phyloP scores from a whole-genome alignment of 305 asterid species.

The Nicotiana rustica region DNA sequence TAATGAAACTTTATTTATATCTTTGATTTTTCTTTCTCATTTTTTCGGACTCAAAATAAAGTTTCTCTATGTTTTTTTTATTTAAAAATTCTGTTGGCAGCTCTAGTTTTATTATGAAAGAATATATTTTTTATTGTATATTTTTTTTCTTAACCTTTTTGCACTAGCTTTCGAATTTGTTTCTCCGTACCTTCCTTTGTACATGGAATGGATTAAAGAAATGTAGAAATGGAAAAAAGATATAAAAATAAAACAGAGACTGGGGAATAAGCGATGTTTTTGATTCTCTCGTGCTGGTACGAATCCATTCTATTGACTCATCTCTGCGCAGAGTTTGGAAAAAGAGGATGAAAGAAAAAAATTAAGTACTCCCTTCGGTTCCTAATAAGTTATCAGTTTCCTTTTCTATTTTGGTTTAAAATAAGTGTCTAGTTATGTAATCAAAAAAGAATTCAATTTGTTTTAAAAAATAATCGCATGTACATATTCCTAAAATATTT shows the following conservation, averaged over 20 bases:
- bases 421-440: no score
- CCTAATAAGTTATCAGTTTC: no score
- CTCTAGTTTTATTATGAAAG: not conserved
- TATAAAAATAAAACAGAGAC: not conserved
- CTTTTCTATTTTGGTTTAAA: no score
- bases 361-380: not conserved
- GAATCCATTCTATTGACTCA: conserved; percentile 27
- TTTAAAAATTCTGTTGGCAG: not conserved
- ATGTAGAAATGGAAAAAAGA: conserved; percentile 7
- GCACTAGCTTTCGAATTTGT: not conserved
- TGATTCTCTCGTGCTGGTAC: conserved; percentile 21
- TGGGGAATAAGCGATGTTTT: conserved; percentile 20
- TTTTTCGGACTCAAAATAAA: not conserved
- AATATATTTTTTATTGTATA: no score
- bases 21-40: not conserved
- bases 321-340: conserved; percentile 12
- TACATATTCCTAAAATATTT: no score
- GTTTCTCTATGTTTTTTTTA: no score
- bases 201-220: not conserved
- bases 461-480: no score
- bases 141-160: not conserved
- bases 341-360: not conserved
- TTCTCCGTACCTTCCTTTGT: not conserved
- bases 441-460: no score
- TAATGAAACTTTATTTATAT: not conserved